Evolutionary conservation across 345 rosid species (phyloP).

Genomic region (Ceriops decandra): DNA sequence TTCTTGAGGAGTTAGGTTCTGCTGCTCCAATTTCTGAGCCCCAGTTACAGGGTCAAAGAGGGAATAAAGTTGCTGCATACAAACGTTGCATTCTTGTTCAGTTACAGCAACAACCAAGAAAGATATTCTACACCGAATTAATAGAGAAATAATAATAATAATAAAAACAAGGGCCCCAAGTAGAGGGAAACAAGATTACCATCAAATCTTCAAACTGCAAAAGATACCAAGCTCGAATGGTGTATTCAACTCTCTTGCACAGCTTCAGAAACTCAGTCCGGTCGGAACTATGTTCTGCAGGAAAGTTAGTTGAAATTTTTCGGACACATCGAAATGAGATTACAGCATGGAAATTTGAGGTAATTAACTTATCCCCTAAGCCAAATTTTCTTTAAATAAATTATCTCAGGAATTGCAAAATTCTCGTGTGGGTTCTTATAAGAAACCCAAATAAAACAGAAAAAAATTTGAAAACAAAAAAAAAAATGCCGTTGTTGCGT

Average conservation of each 20-base stretch:
- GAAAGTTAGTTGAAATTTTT: not conserved
- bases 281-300: constrained; percentile 64
- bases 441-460: too few species aligned
- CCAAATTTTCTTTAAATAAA: too few species aligned
- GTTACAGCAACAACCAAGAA: constrained; percentile 11
- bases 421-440: too few species aligned
- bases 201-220: constrained; percentile 92
- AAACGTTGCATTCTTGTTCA: constrained; percentile 9
- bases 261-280: constrained; percentile 80
- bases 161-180: not conserved
- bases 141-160: not conserved
- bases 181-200: constrained; percentile 36
- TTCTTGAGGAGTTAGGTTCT: constrained; percentile 57
- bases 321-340: not conserved
- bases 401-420: too few species aligned
- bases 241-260: constrained; percentile 90
- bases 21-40: constrained; percentile 70
- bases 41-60: constrained; percentile 86
- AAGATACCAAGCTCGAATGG: constrained; percentile 94
- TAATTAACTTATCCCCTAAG: too few species aligned
- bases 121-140: constrained; percentile 1
- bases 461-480: too few species aligned
- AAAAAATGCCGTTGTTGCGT: too few species aligned
- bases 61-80: constrained; percentile 83
- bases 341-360: not conserved